These are phyloP conservation scores for Filosporella fistucella DNA, from an alignment of 495 filamentous ascomycete species.

Conservation along the genomic window DNA sequence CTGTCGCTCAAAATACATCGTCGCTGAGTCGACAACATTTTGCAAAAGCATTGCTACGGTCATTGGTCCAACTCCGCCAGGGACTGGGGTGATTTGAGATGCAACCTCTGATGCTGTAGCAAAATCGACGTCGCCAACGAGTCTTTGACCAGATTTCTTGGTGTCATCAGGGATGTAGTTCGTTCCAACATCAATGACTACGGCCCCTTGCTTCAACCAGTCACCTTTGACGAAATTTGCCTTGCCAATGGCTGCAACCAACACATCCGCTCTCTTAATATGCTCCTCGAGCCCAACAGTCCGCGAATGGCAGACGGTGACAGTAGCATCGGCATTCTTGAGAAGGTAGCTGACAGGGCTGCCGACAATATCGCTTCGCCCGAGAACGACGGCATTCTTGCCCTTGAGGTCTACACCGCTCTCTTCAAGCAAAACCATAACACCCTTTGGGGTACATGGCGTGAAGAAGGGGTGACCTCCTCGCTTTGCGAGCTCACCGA, in stretches of 20 bases:
- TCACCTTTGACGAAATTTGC: slow-evolving; percentile 87
- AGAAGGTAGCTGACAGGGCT: slow-evolving; percentile 93
- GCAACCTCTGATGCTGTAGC: slow-evolving; percentile 81
- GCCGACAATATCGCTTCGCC: slow-evolving; percentile 94
- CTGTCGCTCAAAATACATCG: slow-evolving; percentile 74
- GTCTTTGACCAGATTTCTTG: slow-evolving; percentile 85
- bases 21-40: slow-evolving; percentile 85
- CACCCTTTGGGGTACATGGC: slow-evolving; percentile 94
- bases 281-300: slow-evolving; percentile 67
- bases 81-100: slow-evolving; percentile 94
- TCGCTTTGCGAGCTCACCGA: slow-evolving; percentile 93
- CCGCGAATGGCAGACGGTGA: slow-evolving; percentile 91
- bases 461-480: slow-evolving; percentile 82
- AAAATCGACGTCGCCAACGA: slow-evolving; percentile 96
- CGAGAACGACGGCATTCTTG: slow-evolving; percentile 92
- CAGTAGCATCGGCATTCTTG: slow-evolving; percentile 92
- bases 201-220: slow-evolving; percentile 88
- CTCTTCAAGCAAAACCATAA: slow-evolving; percentile 87
- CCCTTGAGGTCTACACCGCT: slow-evolving; percentile 78
- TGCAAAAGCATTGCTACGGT: slow-evolving; percentile 95
- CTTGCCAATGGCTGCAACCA: slow-evolving; percentile 89
- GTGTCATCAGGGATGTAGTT: slow-evolving; percentile 94
- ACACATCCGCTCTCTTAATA: slow-evolving; percentile 80
- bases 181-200: slow-evolving; percentile 96
- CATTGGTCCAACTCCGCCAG: slow-evolving; percentile 96